A percentile compares a stretch with the other conserved stretches of the same genome.
These are phyloP conservation scores for Earliella scabrosa DNA, from an alignment of 1,284 basidiomycete genomes.

Conservation along the genomic window DNA sequence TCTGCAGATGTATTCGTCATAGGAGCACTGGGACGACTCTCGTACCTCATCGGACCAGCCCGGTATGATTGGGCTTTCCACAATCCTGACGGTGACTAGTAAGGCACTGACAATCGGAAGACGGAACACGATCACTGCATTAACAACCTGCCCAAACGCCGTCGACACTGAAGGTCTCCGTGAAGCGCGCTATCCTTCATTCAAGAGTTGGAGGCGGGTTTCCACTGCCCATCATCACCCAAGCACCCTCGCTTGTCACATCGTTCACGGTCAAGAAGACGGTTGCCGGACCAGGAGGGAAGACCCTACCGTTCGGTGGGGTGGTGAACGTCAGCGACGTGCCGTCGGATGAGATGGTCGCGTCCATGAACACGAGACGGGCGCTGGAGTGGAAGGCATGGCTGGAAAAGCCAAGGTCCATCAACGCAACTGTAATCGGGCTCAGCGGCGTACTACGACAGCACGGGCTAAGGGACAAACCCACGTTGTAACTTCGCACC, in stretches of 20 bases:
- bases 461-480: background rate
- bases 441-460: too few species aligned
- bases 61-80: too few species aligned
- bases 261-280: slow-evolving; percentile 52
- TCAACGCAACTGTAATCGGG: background rate
- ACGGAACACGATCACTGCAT: background rate
- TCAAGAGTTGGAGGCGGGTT: slow-evolving; percentile 14
- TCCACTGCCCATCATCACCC: slow-evolving; percentile 50
- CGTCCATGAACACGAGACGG: slow-evolving; percentile 50
- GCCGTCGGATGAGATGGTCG: slow-evolving; percentile 36
- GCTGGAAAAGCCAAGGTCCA: slow-evolving; percentile 46
- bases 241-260: slow-evolving; percentile 47
- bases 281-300: slow-evolving; percentile 54
- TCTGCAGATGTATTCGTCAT: too few species aligned
- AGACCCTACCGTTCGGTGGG: slow-evolving; percentile 50
- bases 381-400: slow-evolving; percentile 51
- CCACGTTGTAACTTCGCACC: slow-evolving; percentile 41
- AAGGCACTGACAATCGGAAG: too few species aligned
- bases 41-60: too few species aligned
- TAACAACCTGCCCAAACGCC: background rate
- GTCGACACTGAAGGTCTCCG: background rate
- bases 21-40: too few species aligned
- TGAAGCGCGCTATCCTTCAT: too few species aligned
- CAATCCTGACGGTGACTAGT: too few species aligned
- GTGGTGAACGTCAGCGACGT: slow-evolving; percentile 44